Evolutionary conservation across 805 yeast species (phyloP), one percentile per base, ranked within the genome.

Genomic region (Metschnikowia picachoensis): DNA sequence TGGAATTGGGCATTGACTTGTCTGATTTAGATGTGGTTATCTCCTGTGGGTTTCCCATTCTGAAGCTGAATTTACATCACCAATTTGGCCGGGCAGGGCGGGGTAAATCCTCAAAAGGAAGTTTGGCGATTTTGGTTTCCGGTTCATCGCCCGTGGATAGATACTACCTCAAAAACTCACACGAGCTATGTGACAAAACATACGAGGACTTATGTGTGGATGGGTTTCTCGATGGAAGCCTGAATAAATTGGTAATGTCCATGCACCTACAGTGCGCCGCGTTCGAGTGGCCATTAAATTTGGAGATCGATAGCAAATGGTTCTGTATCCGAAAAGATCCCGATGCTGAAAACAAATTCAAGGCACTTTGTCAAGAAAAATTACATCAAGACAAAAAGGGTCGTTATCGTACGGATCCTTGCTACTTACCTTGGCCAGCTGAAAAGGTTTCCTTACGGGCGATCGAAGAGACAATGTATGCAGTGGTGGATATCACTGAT

Each of bases 81-180:
- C 99, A 94, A 60, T 85, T 94, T 70, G 99, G 99, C 32, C 76
- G 99, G 59, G 98, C 97, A 0, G 99, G 99, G 14, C 75, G 99
- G 62, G 80, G 96, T 53, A 79, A 77, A 43, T 43, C 57, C 31
- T 60, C 74, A 9, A 78, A 78, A 44, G 97, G 94, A 39, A 88
- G 97, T 4, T 66, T 94, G 59, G 92, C 97, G 0, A 68, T 94
- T 3, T 80, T 86, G 43, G 87, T 94, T 11, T 94, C 91, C 1
- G 85, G 94, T 32, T 79, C 82, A 25, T 82, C 83, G 13, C 96
- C 97, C 0, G 80, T 89, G 1, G 96, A 92, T 64, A 95, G 89
- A 57, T 83, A 85, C 60, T 92, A 85, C 60, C 80, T 87, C 67
- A 73, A 75, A 8, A 80, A 87, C 58, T 85, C 92, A 0, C 78